A percentile compares a stretch with the other conserved stretches of the same genome.
phyloP scores from a whole-genome alignment of 1,284 basidiomycete species.

The Puccinia sorghi region DNA sequence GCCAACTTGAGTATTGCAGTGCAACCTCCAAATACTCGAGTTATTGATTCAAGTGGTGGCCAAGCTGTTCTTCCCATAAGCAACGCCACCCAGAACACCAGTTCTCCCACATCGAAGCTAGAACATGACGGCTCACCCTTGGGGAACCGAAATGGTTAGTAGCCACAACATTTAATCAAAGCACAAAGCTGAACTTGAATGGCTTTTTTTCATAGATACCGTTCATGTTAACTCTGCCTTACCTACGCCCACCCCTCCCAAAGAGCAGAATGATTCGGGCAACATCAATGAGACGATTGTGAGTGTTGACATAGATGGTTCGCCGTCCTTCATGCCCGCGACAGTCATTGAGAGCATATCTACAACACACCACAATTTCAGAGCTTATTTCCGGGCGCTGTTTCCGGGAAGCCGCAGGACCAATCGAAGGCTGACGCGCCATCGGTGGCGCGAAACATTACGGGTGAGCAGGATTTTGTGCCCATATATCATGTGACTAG shows the following conservation, averaged over 20 bases:
- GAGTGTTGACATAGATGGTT: too few species aligned
- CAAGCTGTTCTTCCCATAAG: not conserved
- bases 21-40: not conserved
- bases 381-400: too few species aligned
- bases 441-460: too few species aligned
- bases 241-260: not conserved
- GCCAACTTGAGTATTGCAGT: not conserved
- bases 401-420: too few species aligned
- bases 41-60: not conserved
- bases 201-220: not conserved
- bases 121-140: not conserved
- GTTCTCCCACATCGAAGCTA: not conserved
- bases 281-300: too few species aligned
- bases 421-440: too few species aligned
- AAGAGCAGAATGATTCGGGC: too few species aligned
- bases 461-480: too few species aligned
- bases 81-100: not conserved
- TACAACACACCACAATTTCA: too few species aligned
- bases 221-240: not conserved
- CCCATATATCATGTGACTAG: not conserved
- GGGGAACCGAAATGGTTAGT: slow-evolving; percentile 6
- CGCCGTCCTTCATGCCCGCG: too few species aligned
- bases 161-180: not conserved
- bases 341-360: too few species aligned
- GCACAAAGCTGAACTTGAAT: not conserved